Base-by-base conservation (phyloP, 2,329 filamentous ascomycete species). In the Xylariaceae sp. region DNA sequence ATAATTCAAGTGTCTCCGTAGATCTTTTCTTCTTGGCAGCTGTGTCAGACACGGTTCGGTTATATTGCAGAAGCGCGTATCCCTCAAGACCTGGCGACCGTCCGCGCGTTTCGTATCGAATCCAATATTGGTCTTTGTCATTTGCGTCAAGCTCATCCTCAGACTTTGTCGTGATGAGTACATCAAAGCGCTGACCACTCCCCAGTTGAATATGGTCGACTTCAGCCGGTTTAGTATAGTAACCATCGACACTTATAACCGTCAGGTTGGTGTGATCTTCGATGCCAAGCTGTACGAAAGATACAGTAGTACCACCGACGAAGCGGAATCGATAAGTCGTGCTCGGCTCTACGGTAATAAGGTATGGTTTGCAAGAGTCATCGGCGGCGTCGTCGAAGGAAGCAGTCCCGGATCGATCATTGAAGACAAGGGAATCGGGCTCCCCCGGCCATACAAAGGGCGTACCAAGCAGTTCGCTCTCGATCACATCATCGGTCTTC, bases 301-400 rank as follows among this genome's bases (percentile, higher is more conserved):
- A 84, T 15, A 88, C 72, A 0, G 81, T 81, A 0, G 79, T 81
- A 0, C 71, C 77, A 3, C 83, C 83, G 49, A 88, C 79, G 66
- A 85, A 82, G 8, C 86, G 78, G 55, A 88, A 71, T 1, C 85
- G 78, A 65, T 88, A 89, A 0, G 80, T 84, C 68, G 79, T 84
- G 9, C 76, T 80, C 0, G 85, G 82, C 44, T 85, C 74, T 7
- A 89, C 81, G 4, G 82, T 76, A 60, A 88, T 81, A 2, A 84
- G 74, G 3, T 78, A 75, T 2, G 81, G 74, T 56, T 73, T 69
- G 69, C 81, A 80, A 47, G 69, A 72, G 52, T 56, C 61, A 62
- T 75, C 68, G 35, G 65, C 54, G 34, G 70, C 74, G 44, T 73
- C 72, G 51, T 68, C 70, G 42, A 73, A 74, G 1, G 70, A 72